Base-by-base conservation (phyloP, 2,329 filamentous ascomycete species). In the Cercospora zeae-maydis region DNA sequence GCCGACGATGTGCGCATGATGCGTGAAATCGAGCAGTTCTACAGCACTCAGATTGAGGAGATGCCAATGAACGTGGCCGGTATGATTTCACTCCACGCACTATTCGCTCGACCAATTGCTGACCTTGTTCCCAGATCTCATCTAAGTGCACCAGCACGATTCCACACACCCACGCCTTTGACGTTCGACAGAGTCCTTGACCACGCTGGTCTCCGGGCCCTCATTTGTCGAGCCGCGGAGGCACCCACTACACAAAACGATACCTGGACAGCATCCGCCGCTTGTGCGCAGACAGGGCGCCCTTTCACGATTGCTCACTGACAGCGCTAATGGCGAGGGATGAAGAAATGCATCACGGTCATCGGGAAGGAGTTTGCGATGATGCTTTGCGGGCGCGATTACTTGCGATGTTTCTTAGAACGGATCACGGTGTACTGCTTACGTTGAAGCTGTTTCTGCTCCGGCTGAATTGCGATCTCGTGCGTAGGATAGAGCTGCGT, bases 41-140 rank as follows among this genome's bases (percentile, higher is more conserved):
- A 99, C 89, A 96, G 92, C 87, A 99, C 95, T 80, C 95, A 99
- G 85, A 98, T 99, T 73, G 95, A 99, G 84, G 95, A 99, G 87
- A 99, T 99, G 95, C 95, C 95, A 77, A 98, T 99, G 95, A 89
- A 88, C 81, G 87, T 88, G 79, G 84, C 85, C 76, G 83, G 82
- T 84, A 81, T 76, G 83, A 79, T 53, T 49, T 51, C 16, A 39
- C 30, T 30, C 19, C n/a, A 59, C 34, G n/a, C 16, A 30, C 49
- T 27, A 24, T 33, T 9, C 30, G 45, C 14, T 47, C n/a, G 21
- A 27, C 59, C 36, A 10, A 16, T 63, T 49, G 59, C 64, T 58
- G 64, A 52, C 56, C 36, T 88, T 88, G 11, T 31, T 24, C 37
- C 10, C 69, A 77, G 75, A 77, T 66, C 73, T 77, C 66, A 77